A percentile compares a stretch with the other conserved stretches of the same genome.
These are phyloP conservation scores for Colletotrichum navitas DNA, from an alignment of 2,329 filamentous ascomycete species.

Conservation along the genomic window DNA sequence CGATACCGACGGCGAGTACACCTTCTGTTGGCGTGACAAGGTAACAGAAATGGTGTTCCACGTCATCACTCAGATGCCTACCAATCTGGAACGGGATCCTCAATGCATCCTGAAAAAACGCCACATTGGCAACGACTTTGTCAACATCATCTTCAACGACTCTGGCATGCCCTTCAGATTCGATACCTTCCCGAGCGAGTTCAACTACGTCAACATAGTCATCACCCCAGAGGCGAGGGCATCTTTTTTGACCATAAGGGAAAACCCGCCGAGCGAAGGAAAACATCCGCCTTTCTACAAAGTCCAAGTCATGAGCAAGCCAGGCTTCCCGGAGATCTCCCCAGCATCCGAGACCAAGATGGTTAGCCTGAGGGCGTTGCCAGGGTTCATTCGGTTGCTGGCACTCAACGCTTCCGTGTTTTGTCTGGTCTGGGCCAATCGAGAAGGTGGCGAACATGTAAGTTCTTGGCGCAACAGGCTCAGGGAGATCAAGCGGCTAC, in stretches of 20 bases:
- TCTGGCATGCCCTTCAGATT: conserved; percentile 91
- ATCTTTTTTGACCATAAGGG: conserved; percentile 77
- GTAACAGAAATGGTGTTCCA: conserved; percentile 97
- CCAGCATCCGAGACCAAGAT: conserved; percentile 91
- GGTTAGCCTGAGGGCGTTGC: conserved; percentile 84
- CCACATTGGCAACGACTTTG: conserved; percentile 97
- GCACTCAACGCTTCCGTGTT: conserved; percentile 96
- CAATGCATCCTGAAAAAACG: conserved; percentile 87
- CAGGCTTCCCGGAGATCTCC: conserved; percentile 91
- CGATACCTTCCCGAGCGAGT: conserved; percentile 92
- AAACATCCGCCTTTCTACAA: conserved; percentile 77
- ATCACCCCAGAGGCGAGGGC: conserved; percentile 88
- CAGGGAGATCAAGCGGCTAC: conserved; percentile 84
- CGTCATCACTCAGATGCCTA: conserved; percentile 97
- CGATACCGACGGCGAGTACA: conserved; percentile 86
- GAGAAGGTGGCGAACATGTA: conserved; percentile 83
- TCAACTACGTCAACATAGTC: conserved; percentile 97
- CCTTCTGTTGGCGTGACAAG: conserved; percentile 93
- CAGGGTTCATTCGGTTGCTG: conserved; percentile 87
- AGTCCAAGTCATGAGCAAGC: conserved; percentile 89
- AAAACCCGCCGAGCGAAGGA: conserved; percentile 52
- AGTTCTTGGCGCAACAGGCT: conserved; percentile 92
- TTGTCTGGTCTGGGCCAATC: conserved; percentile 86
- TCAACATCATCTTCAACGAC: conserved; percentile 98
- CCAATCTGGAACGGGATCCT: conserved; percentile 80